Conservation (phyloP, 202 grass and related monocot species). For the Setaria viridis region DNA sequence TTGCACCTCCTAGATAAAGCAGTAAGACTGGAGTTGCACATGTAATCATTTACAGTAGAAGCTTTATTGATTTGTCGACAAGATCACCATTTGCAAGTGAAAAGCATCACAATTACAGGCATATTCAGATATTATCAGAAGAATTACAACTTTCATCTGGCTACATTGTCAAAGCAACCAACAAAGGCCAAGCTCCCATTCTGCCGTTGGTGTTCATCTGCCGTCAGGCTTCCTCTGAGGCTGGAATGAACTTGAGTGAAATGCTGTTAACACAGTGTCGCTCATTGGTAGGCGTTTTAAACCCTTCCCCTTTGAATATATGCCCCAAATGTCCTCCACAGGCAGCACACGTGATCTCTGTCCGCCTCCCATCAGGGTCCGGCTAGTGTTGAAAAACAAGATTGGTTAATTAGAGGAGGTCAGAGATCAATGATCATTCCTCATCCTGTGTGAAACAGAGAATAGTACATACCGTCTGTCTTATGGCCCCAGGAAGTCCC, state of each 20-base stretch:
- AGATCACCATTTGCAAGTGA: background rate
- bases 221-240: conserved; percentile 33
- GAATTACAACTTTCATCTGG: background rate
- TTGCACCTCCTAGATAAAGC: background rate
- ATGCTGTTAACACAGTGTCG: conserved; percentile 94
- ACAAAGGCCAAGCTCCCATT: conserved; percentile 1
- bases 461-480: conserved; percentile 50
- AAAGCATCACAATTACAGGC: background rate
- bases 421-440: conserved; percentile 1
- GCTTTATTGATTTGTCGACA: background rate
- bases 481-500: conserved; percentile 90
- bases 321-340: conserved; percentile 90
- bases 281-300: conserved; percentile 77
- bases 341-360: conserved; percentile 82
- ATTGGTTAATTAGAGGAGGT: background rate
- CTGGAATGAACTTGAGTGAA: conserved; percentile 82
- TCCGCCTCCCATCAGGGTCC: conserved; percentile 83
- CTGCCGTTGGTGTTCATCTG: background rate
- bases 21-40: background rate
- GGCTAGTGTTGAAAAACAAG: conserved; percentile 50
- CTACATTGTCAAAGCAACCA: background rate
- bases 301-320: conserved; percentile 91
- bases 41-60: background rate
- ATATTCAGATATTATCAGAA: background rate
- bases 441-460: background rate